Evolutionary conservation across 495 filamentous ascomycete genomes (phyloP), one percentile per base, ranked within the genome.

Genomic region (Massariosphaeria phaeospora): DNA sequence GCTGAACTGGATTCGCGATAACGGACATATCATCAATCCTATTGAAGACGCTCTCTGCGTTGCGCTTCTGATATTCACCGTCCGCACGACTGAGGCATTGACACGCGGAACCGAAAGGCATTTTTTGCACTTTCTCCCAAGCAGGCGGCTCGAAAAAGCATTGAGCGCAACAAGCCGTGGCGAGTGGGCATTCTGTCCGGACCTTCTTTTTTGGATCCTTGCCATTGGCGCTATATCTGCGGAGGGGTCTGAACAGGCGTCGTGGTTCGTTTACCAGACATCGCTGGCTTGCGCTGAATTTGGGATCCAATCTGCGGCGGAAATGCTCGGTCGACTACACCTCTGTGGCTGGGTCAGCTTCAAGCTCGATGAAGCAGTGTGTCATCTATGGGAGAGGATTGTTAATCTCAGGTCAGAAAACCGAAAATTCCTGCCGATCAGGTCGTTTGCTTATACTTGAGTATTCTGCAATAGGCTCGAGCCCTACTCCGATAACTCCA

Each of bases 21-120:
- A 63, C 27, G 49, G 34, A 34, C 34, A 53, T 23, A 21, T 25
- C 31, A 8, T 52, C 26, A 49, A 18, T 10, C 55, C 63, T 10
- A 33, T 63, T 12, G 60, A 66, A 41, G 61, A 62, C n/a, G 50
- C 60, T 1, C 56, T 63, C 45, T 66, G 63, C 39, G 51, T 61
- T 13, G 52, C 61, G 1, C 52, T 64, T 13, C 49, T 64, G 0
- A 61, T 64, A 18, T 61, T 64, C 30, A 55, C 52, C 4, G 47
- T 64, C n/a, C 57, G 61, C 23, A 35, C 40, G 1, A 55, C 61
- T 9, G 61, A 60, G 34, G 48, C 57, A 17, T 20, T 60, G 7
- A 21, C 48, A 24, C 39, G 40, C 13, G 38, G 42, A 8, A 29
- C 39, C 11, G 33, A 51, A 13, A 27, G 17, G 1, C 52, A 57